These are phyloP conservation scores for Fusarium nanum DNA, from an alignment of 2,329 filamentous ascomycete genomes.

Conservation along the genomic window DNA sequence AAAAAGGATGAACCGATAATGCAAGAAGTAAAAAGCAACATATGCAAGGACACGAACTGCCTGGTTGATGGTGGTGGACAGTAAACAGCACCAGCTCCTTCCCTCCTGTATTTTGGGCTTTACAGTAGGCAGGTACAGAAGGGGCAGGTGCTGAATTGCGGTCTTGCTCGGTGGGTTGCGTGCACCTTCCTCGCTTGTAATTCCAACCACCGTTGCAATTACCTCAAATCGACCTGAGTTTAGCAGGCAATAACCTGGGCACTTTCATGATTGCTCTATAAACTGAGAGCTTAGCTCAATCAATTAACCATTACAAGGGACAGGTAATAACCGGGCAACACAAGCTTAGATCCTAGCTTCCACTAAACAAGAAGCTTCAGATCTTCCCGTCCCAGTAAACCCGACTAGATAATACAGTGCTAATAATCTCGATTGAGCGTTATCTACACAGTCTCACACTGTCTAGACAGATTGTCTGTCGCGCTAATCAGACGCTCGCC, in stretches of 20 bases:
- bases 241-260: background rate
- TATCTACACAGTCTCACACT: background rate
- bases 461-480: background rate
- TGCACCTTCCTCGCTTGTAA: background rate
- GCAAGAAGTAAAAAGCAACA: conserved; percentile 30
- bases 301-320: background rate
- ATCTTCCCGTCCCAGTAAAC: background rate
- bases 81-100: background rate
- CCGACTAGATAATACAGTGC: background rate
- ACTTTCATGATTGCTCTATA: background rate
- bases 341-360: background rate
- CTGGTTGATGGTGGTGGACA: background rate
- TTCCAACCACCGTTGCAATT: background rate
- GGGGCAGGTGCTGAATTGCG: background rate
- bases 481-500: conserved; percentile 42
- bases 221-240: background rate
- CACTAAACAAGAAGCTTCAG: background rate
- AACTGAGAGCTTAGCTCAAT: background rate
- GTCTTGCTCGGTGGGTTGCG: background rate
- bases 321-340: background rate
- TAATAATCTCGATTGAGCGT: accelerated
- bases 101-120: background rate
- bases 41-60: background rate
- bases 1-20: conserved; percentile 11
- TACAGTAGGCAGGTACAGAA: background rate